Conservation (phyloP, 768 basidiomycete genomes). For the Cystobasidium onofrii region DNA sequence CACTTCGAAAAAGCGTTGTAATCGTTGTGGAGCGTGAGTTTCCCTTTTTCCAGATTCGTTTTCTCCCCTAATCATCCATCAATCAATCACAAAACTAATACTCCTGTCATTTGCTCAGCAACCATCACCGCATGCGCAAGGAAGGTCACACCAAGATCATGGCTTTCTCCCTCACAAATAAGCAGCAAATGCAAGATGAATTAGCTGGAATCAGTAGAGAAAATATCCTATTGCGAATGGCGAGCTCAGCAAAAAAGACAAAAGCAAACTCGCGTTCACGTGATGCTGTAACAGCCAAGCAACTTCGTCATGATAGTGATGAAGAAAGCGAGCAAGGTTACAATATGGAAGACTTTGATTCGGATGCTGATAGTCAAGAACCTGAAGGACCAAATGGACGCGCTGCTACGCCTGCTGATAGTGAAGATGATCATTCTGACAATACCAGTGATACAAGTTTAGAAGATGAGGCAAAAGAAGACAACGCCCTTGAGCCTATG, state of each 20-base stretch:
- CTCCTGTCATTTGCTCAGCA: constrained; percentile 48
- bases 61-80: too few species aligned
- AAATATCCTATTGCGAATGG: constrained; percentile 55
- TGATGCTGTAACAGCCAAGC: constrained; percentile 46
- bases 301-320: constrained; percentile 44
- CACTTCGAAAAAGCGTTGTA: constrained; percentile 60
- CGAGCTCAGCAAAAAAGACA: constrained; percentile 22
- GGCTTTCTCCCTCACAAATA: constrained; percentile 75
- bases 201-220: constrained; percentile 59
- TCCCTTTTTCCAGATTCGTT: neutral
- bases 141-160: constrained; percentile 90
- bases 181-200: constrained; percentile 61
- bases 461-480: constrained; percentile 47
- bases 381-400: constrained; percentile 25
- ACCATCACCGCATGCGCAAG: constrained; percentile 79
- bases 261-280: constrained; percentile 21
- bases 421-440: constrained; percentile 47
- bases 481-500: constrained; percentile 45
- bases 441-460: constrained; percentile 54
- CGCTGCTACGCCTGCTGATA: constrained; percentile 43
- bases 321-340: constrained; percentile 41
- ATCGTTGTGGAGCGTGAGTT: constrained; percentile 72
- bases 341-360: constrained; percentile 26
- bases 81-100: neutral
- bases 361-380: constrained; percentile 16